Evolutionary conservation across 495 filamentous ascomycete species (phyloP), one percentile per base, ranked within the genome.

Genomic region (Apodospora peruviana): DNA sequence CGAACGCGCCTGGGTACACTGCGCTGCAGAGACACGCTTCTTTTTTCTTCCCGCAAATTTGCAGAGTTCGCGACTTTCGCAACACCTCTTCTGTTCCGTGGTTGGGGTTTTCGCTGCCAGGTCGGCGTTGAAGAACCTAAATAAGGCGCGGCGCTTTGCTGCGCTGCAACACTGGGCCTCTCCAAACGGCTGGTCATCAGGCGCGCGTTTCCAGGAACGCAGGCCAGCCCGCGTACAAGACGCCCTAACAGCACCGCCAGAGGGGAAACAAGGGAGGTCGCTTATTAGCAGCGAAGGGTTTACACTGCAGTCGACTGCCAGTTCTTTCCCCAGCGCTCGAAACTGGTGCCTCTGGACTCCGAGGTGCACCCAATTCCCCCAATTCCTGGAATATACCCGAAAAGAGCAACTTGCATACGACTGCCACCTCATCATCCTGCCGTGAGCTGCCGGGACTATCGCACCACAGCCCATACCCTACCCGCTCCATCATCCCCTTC

Each of bases 371-470:
- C 58, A 57, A 41, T 58, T 34, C 43, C 45, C 37, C 40, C 47
- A 34, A 47, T 40, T 43, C 52, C 51, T 42, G 47, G 47, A 52
- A 59, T 47, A 42, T 61, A 48, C 52, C 60, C 60, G 23, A 54
- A 68, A 60, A 55, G 47, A 58, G 58, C 46, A 45, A 58, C 58
- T 58, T 66, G 62, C 65, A 68, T 61, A 61, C 57, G 53, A 40
- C 53, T 60, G 61, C 64, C 59, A 64, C 52, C 52, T 65, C 62
- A 63, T 55, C 60, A 61, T 60, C 58, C 51, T 59, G 56, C 61
- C 57, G 63, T 56, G 63, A 52, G 62, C 51, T 49, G 56, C 54
- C 43, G n/a, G 51, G 61, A 29, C 50, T 47, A 40, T 58, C 57
- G 55, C 64, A 55, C 56, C 59, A 58, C 61, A 58, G 63, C 51